Evolutionary conservation across 1,284 basidiomycete genomes (phyloP), one percentile per base, ranked within the genome.

Genomic region (Mycena sp.): DNA sequence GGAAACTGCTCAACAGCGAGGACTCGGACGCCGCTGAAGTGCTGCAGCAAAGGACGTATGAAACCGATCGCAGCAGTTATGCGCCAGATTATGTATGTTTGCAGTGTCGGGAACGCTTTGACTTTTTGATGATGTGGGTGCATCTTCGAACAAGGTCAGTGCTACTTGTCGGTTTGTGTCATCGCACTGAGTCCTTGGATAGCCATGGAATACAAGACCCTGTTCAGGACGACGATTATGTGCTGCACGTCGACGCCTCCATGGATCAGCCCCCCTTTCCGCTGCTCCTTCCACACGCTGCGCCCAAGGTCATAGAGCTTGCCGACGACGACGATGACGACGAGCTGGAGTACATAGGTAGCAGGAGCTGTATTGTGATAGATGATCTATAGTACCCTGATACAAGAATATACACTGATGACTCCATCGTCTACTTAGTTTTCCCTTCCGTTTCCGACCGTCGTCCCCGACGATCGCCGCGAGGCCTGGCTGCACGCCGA

Each of bases 221-320:
- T 19, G 57, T 63, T 9, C 17, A 44, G 10, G 65, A 65, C 5
- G 65, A 67, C 19, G 68, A 66, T 23, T 67, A 62, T 29, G 56
- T 59, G 4, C 52, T 68, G 40, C 53, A 56, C 12, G 21, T 59
- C 12, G 68, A 67, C 54, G 68, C 68, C 19, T 69, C 68, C 49
- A 67, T 69, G 66, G 58, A 66, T 44, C 64, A 68, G 44, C 63
- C 66, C 26, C 61, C 63, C 11, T 68, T 69, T 35, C 25, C 41
- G 10, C 25, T 69, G 9, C 35, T 61, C 32, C 51, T 68, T 4
- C 68, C 68, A 17, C 59, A 43, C 23, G 29, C 19, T 12, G 14
- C 32, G 19, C 53, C 43, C 16, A 46, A 58, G 32, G 38, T 61
- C 21, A 58, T 61, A 16, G 59, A 62, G 9, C 25, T 65, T 6